Evolutionary conservation across 1,284 basidiomycete species (phyloP), one percentile per base, ranked within the genome.

Genomic region (Crepidotus sp.): DNA sequence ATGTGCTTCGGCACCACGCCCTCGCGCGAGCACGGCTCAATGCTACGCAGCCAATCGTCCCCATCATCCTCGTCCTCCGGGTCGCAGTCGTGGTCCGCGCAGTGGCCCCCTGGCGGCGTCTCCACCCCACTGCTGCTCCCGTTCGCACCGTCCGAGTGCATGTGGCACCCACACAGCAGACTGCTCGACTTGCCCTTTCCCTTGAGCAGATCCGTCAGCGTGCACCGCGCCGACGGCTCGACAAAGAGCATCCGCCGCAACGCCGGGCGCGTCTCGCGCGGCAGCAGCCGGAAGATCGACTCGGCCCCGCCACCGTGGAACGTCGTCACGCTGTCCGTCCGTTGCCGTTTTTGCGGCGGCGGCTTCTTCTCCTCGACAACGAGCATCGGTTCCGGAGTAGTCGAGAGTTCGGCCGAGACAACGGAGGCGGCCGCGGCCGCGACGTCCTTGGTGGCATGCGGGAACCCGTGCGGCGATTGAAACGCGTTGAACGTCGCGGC

Each of bases 271-370:
- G 89, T 83, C 67, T 98, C 95, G 48, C 95, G 83, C 4, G 95
- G 95, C 15, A 98, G 71, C 5, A 98, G 73, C n/a, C 93, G 80
- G 76, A 98, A 98, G 60, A 98, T 96, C 24, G 89, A 93, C 64
- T 98, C 95, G n/a, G 90, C 84, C 6, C 89, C 88, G 32, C 84
- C 88, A n/a, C 67, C 74, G 61, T 84, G 74, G 73, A 81, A 84
- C n/a, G 92, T 90, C 44, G 73, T 66, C 52, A 84, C 73, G 58
- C 76, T 73, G 61, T 79, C 74, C 43, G 75, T 67, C 54, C 80
- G 70, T 52, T 73, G 57, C 51, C 82, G 69, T 45, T 66, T 57
- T 50, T 58, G 51, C 19, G 40, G 30, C 25, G 42, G 15, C 34
- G 56, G 4, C 51, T 47, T 29, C 57, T 30, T 17, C 13, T 22